Base-by-base conservation (phyloP, 352 stramenopile species). In the Phytophthora aleatoria region DNA sequence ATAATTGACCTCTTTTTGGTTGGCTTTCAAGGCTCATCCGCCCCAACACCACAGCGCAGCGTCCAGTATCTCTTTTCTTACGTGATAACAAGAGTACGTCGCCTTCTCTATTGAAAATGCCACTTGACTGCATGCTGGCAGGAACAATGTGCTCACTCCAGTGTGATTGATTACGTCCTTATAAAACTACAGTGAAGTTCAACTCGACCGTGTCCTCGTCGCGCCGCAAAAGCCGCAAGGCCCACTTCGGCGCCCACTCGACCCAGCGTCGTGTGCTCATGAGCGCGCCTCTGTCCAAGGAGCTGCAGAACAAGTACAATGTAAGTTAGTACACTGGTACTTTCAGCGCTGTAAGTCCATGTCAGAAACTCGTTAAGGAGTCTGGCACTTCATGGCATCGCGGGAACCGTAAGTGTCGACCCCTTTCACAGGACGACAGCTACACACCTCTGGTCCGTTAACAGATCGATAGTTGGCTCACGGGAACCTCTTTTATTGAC, bases 261-360 rank as follows among this genome's bases (percentile, higher is more conserved):
- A 97, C 95, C 62, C 87, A 92, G 56, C 94, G 97, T 69, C 87
- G 97, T 76, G 95, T 97, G 74, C 79, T 99, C 54, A 99, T 99
- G 98, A 98, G 90, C 69, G 93, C 97, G 57, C 92, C 92, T 73
- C 85, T 99, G 63, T 99, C 92, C 67, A 99, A 99, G 95, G 98
- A 99, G 81, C 85, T 99, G 57, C 97, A 99, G 87, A 96, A 96
- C 71, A 98, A 99, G 93, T 98, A 99, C 85, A 98, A 98, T 89
- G 97, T 98, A 95, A 96, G 89, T 96, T 90, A 91, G 81, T 91
- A 78, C 83, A 87, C 79, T 86, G 79, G 63, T 84, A 90, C 82
- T 92, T 90, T 90, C 79, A 89, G 77, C 81, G 84, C 27, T 87
- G 68, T 95, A 95, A 95, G 86, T 80, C 86, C 86, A 95, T 93